These are phyloP conservation scores for Huntiella savannae DNA, from an alignment of 2,329 filamentous ascomycete species.

Conservation along the genomic window DNA sequence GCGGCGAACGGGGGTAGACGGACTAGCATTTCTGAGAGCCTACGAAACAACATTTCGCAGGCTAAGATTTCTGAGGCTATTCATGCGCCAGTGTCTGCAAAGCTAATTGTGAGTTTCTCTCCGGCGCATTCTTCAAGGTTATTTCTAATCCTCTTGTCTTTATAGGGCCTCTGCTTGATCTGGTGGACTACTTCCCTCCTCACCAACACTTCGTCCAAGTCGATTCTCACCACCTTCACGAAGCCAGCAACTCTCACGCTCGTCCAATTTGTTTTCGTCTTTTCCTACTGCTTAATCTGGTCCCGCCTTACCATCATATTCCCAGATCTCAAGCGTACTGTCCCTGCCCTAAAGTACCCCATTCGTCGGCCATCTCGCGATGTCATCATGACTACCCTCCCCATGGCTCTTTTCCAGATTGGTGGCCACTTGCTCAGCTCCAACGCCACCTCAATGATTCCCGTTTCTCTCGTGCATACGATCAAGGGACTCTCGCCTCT, in stretches of 20 bases:
- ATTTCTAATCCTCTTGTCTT: not conserved
- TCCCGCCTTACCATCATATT: slow-evolving; percentile 58
- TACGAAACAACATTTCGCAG: slow-evolving; percentile 72
- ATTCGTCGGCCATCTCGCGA: slow-evolving; percentile 66
- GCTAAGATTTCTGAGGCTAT: slow-evolving; percentile 88
- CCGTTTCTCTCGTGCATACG: slow-evolving; percentile 91
- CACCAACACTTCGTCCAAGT: slow-evolving; percentile 95
- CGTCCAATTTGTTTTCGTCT: slow-evolving; percentile 85
- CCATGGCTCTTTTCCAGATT: slow-evolving; percentile 81
- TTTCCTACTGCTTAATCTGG: slow-evolving; percentile 65
- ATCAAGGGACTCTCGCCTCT: slow-evolving; percentile 94
- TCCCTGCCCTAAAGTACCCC: slow-evolving; percentile 68
- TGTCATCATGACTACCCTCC: slow-evolving; percentile 73
- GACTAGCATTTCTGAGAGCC: slow-evolving; percentile 40
- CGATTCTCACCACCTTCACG: slow-evolving; percentile 78
- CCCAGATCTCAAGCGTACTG: slow-evolving; percentile 45
- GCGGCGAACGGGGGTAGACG: slow-evolving; percentile 2
- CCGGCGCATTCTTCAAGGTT: not conserved
- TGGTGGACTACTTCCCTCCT: slow-evolving; percentile 95
- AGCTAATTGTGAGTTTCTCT: slow-evolving; percentile 48
- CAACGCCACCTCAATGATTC: slow-evolving; percentile 83
- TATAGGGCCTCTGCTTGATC: slow-evolving; percentile 60
- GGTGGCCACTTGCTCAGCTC: slow-evolving; percentile 86
- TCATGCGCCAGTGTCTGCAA: slow-evolving; percentile 74
- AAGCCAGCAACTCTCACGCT: slow-evolving; percentile 84